Conservation (phyloP, 1,284 basidiomycete species). For the Kwoniella shivajii region DNA sequence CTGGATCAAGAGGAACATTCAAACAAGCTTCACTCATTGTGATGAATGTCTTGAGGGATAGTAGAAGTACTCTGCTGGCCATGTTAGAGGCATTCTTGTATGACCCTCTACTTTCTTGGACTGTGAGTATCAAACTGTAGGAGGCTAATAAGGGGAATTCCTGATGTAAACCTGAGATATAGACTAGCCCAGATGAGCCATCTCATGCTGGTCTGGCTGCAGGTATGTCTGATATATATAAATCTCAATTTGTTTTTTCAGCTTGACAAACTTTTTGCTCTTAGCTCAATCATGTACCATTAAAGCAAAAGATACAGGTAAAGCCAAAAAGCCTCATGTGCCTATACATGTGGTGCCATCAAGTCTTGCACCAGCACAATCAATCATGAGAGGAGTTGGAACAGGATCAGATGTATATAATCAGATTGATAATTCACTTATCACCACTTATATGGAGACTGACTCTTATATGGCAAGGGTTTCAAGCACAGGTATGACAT, state of each 20-base stretch:
- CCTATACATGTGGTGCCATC: constrained; percentile 11
- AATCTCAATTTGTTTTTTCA: not conserved
- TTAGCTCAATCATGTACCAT: not conserved
- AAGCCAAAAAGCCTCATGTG: not conserved
- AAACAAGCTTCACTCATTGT: constrained; percentile 42
- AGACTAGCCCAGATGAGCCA: not conserved
- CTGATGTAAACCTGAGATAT: too few species aligned
- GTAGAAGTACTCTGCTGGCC: constrained; percentile 41
- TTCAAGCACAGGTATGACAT: constrained; percentile 37
- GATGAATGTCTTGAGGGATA: constrained; percentile 42
- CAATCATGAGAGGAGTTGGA: not conserved
- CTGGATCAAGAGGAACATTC: constrained; percentile 45
- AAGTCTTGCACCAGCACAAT: constrained; percentile 15
- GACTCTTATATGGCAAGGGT: constrained; percentile 46
- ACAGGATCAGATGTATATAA: constrained; percentile 22
- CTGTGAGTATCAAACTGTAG: constrained; percentile 27
- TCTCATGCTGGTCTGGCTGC: not conserved
- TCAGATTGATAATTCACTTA: constrained; percentile 32
- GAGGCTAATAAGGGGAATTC: too few species aligned
- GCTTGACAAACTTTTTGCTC: not conserved
- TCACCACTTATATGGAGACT: constrained; percentile 23
- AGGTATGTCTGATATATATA: too few species aligned
- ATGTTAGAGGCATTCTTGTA: constrained; percentile 70
- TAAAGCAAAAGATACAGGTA: not conserved
- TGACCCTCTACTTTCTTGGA: constrained; percentile 85